Percentiles rank a stretch among this genome's conserved stretches.
These are phyloP conservation scores for Closterium sp. DNA, from an alignment of 139 green algal genomes.

Conservation along the genomic window DNA sequence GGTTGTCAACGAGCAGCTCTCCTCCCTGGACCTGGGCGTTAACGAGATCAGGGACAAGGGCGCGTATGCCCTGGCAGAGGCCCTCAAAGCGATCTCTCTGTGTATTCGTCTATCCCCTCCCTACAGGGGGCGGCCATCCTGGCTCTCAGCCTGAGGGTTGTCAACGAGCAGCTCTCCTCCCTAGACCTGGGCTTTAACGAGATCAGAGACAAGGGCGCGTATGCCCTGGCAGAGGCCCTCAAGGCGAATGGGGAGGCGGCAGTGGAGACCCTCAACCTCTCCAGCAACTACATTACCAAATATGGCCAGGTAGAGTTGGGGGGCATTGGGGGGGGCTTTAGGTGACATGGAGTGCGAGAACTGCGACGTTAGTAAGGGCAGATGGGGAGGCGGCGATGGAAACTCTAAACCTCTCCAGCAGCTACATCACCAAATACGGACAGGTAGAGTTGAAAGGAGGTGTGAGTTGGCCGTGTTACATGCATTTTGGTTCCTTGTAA, in stretches of 20 bases:
- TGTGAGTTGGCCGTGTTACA: no score
- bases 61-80: no score
- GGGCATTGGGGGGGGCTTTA: no score
- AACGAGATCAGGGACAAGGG: conserved; percentile 86
- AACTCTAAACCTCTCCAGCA: no score
- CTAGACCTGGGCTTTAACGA: conserved; percentile 84
- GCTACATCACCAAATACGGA: no score
- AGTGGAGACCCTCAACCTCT: neutral
- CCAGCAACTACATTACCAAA: neutral
- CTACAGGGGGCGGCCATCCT: conserved; percentile 42
- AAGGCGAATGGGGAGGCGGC: neutral
- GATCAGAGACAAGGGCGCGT: neutral
- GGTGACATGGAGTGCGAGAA: no score
- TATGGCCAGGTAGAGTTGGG: neutral
- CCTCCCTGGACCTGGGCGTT: conserved; percentile 93
- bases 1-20: conserved; percentile 74
- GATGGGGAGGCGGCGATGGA: no score
- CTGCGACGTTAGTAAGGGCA: no score
- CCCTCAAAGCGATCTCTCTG: no score
- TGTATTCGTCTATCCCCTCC: no score
- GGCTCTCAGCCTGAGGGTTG: conserved; percentile 57
- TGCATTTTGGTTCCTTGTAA: no score
- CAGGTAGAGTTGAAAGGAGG: no score
- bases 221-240: neutral
- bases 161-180: conserved; percentile 76